phyloP scores from a whole-genome alignment of 148 eudicot species.

The Talinum fruticosum region DNA sequence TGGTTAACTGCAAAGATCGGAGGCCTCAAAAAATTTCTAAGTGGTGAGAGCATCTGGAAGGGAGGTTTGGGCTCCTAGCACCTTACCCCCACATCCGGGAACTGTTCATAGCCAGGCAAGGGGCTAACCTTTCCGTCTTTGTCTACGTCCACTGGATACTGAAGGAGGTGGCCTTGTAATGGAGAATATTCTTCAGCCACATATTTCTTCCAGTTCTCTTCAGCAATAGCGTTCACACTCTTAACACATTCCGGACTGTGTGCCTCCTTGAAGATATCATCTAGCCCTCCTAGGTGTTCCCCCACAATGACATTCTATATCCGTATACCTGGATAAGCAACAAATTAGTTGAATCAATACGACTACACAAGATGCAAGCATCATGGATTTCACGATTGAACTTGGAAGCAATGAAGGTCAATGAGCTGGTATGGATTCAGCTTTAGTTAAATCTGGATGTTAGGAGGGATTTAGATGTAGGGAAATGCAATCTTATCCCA shows the following conservation, averaged over 20 bases:
- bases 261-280: slow-evolving; percentile 42
- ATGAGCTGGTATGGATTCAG: no score
- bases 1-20: neutral
- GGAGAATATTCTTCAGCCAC: slow-evolving; percentile 33
- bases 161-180: slow-evolving; percentile 53
- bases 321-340: slow-evolving; percentile 48
- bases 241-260: slow-evolving; percentile 39
- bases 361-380: no score
- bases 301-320: slow-evolving; percentile 72
- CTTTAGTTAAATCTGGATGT: no score
- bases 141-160: slow-evolving; percentile 40
- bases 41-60: slow-evolving; percentile 60
- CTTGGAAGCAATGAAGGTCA: no score
- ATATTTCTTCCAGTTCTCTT: slow-evolving; percentile 51
- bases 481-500: neutral
- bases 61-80: slow-evolving; percentile 44
- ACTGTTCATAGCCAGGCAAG: slow-evolving; percentile 37
- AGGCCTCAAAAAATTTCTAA: slow-evolving; percentile 3
- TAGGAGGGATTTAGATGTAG: neutral
- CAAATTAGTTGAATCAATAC: neutral
- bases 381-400: no score
- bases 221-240: slow-evolving; percentile 39
- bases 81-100: slow-evolving; percentile 62
- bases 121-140: slow-evolving; percentile 37
- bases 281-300: slow-evolving; percentile 52